These are phyloP conservation scores for Vigna nakashimae DNA, from an alignment of 306 rosid species.

Conservation along the genomic window DNA sequence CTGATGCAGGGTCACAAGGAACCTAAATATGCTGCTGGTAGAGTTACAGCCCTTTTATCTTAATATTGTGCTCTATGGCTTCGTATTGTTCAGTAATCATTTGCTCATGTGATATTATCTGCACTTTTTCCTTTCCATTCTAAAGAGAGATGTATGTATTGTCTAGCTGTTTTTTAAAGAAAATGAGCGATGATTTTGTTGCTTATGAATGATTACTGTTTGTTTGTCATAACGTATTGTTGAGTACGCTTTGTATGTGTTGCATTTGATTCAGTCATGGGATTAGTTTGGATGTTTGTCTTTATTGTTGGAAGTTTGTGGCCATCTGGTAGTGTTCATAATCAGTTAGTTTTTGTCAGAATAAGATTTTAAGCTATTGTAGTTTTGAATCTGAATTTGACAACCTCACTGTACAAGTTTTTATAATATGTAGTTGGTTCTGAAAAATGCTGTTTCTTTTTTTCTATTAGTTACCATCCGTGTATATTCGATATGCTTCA, in stretches of 20 bases:
- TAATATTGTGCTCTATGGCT: slow-evolving; percentile 27
- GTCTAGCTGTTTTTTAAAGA: neutral
- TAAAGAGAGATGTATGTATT: neutral
- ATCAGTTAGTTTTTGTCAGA: neutral
- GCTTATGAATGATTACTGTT: too few species aligned
- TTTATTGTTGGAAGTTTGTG: neutral
- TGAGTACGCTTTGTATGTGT: too few species aligned
- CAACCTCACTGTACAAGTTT: neutral
- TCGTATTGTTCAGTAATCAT: slow-evolving; percentile 4
- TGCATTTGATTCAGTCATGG: neutral
- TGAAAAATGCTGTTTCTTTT: neutral
- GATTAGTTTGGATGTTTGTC: neutral
- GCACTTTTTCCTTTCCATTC: neutral
- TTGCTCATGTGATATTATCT: slow-evolving; percentile 9
- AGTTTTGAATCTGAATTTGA: neutral
- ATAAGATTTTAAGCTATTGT: neutral
- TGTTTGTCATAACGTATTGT: too few species aligned
- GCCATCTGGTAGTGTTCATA: neutral
- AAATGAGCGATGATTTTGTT: neutral
- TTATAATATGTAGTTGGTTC: neutral
- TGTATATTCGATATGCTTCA: neutral
- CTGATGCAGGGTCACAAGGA: slow-evolving; percentile 80
- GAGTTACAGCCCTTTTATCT: slow-evolving; percentile 22
- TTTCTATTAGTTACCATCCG: neutral
- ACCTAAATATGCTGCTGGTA: slow-evolving; percentile 67